These are phyloP conservation scores for Aquilaria yunnanensis DNA, from an alignment of 345 rosid species.

Conservation along the genomic window DNA sequence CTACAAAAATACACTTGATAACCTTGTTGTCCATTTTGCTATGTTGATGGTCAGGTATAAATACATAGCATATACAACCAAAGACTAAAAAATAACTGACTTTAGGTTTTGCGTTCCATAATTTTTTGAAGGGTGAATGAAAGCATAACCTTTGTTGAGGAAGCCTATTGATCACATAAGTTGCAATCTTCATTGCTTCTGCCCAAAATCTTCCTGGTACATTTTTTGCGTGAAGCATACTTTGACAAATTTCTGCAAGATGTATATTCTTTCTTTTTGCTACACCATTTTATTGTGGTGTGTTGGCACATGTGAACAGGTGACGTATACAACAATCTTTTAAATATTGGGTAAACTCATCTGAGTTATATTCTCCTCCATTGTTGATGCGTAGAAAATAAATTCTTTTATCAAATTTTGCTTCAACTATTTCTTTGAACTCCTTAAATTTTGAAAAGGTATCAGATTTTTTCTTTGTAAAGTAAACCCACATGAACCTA, in stretches of 20 bases:
- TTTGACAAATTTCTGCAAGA: conserved; percentile 5
- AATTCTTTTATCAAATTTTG: background rate
- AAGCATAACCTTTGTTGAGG: conserved; percentile 2
- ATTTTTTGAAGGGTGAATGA: conserved; percentile 8
- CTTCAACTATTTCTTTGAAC: background rate
- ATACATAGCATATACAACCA: conserved; percentile 1
- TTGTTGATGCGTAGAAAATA: background rate
- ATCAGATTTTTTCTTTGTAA: background rate
- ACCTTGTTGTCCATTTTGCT: conserved; percentile 14
- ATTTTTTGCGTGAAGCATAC: conserved; percentile 14
- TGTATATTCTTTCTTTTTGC: conserved; percentile 3
- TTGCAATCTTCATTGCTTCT: conserved; percentile 5
- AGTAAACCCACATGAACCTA: background rate
- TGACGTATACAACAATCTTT: background rate
- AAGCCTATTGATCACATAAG: background rate
- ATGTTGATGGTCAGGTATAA: background rate
- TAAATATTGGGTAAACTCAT: background rate
- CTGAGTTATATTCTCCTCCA: conserved; percentile 6
- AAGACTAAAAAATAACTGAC: conserved; percentile 8
- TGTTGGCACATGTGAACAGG: conserved; percentile 5
- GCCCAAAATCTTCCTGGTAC: conserved; percentile 6
- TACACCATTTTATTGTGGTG: conserved; percentile 1
- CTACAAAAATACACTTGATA: conserved; percentile 5
- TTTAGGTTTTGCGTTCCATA: background rate
- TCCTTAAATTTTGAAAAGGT: conserved; percentile 3